phyloP scores from a whole-genome alignment of 2,329 filamentous ascomycete genomes.

The Fusarium beomiforme region DNA sequence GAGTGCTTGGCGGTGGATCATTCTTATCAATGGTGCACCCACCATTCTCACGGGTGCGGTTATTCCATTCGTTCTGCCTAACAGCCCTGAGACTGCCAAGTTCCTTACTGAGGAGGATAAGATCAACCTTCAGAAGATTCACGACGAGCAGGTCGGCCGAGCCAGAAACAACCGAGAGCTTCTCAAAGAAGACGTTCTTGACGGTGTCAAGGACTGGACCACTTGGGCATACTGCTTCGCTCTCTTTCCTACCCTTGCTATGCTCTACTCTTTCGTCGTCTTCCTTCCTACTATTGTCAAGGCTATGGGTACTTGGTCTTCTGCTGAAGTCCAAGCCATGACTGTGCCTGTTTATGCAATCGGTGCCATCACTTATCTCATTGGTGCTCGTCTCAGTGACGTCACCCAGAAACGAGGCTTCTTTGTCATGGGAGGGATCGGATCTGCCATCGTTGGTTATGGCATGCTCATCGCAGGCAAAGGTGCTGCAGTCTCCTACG shows the following conservation, averaged over 20 bases:
- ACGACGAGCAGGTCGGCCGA: constrained; percentile 57
- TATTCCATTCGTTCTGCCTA: constrained; percentile 66
- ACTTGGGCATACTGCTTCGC: constrained; percentile 68
- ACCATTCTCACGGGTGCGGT: constrained; percentile 61
- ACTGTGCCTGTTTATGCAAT: constrained; percentile 75
- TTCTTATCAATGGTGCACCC: constrained; percentile 62
- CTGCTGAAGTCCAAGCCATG: constrained; percentile 69
- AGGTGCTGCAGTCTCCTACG: constrained; percentile 67
- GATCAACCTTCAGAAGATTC: constrained; percentile 62
- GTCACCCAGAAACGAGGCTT: constrained; percentile 64
- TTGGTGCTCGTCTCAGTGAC: constrained; percentile 67
- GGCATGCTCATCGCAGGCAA: constrained; percentile 65
- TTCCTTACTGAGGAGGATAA: constrained; percentile 33
- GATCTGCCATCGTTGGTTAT: constrained; percentile 66
- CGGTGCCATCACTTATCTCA: constrained; percentile 69
- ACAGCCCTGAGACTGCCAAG: constrained; percentile 65
- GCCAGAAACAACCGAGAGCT: constrained; percentile 35
- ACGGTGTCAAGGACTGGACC: constrained; percentile 64
- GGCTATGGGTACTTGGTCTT: constrained; percentile 65
- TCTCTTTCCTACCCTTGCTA: constrained; percentile 70
- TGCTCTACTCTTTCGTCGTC: constrained; percentile 74
- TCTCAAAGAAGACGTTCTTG: constrained; percentile 38
- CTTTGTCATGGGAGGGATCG: constrained; percentile 62
- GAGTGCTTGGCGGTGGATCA: constrained; percentile 74
- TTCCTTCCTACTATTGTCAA: constrained; percentile 76